Evolutionary conservation across 2,329 filamentous ascomycete genomes (phyloP).

Genomic region (Epichloe sylvatica): DNA sequence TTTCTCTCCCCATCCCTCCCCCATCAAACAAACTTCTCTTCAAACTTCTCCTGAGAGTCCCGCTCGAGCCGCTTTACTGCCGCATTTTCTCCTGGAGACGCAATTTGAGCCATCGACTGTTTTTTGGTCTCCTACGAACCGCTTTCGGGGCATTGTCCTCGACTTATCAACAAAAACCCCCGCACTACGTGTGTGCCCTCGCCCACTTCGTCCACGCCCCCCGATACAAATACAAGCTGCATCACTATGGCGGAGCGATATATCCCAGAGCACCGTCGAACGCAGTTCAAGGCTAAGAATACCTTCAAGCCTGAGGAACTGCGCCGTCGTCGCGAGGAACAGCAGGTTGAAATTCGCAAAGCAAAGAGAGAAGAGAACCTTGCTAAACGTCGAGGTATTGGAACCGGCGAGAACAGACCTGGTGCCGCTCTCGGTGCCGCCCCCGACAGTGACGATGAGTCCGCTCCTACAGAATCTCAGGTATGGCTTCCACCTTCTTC

Average conservation of each 20-base stretch:
- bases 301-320: constrained; percentile 99
- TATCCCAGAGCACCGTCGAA: constrained; percentile 97
- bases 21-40: constrained; percentile 1
- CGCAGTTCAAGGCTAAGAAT: constrained; percentile 98
- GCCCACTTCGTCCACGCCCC: constrained; percentile 1
- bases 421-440: constrained; percentile 75
- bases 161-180: constrained; percentile 4
- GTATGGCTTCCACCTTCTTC: constrained; percentile 34
- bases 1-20: constrained; percentile 2
- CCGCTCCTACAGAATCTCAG: constrained; percentile 87
- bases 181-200: constrained; percentile 4
- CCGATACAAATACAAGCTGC: not conserved
- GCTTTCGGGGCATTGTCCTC: constrained; percentile 1
- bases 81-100: constrained; percentile 2
- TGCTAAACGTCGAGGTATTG: constrained; percentile 92
- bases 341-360: constrained; percentile 98
- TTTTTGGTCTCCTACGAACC: not conserved
- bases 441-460: constrained; percentile 95
- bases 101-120: not conserved
- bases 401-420: constrained; percentile 62
- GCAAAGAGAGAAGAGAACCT: constrained; percentile 98
- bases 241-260: constrained; percentile 89
- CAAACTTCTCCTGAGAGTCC: constrained; percentile 1
- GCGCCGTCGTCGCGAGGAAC: constrained; percentile 92
- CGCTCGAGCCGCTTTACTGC: constrained; percentile 2